Percentiles rank a stretch among this genome's conserved stretches.
Conservation (phyloP, 2,329 filamentous ascomycete genomes). For the Endocalyx cinctus region DNA sequence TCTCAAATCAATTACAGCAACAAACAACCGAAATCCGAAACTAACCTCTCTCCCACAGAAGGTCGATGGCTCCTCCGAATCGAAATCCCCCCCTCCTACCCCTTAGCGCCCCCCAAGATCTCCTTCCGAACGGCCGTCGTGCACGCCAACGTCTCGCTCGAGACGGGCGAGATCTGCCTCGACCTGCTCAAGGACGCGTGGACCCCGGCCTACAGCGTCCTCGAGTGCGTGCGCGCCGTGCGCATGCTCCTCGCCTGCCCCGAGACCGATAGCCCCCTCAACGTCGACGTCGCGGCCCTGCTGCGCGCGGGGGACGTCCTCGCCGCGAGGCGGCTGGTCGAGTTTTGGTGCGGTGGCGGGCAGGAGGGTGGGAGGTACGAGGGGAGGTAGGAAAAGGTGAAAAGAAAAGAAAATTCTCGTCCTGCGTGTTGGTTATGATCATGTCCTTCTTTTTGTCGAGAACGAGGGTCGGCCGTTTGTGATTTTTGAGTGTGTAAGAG, state of each 20-base stretch:
- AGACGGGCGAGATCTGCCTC: slow-evolving; percentile 87
- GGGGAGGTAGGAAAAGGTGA: slow-evolving; percentile 22
- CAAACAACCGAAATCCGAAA: too few relatives aligned
- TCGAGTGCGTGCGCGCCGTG: slow-evolving; percentile 67
- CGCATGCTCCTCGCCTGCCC: slow-evolving; percentile 65
- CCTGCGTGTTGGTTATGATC: too few relatives aligned
- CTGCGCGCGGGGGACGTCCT: slow-evolving; percentile 63
- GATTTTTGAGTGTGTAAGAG: too few relatives aligned
- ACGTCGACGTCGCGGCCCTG: slow-evolving; percentile 72
- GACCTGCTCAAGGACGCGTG: slow-evolving; percentile 77
- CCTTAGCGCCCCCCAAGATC: slow-evolving; percentile 70
- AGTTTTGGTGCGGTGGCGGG: slow-evolving; percentile 60
- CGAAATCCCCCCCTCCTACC: slow-evolving; percentile 71
- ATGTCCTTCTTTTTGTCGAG: too few relatives aligned
- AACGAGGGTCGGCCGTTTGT: too few relatives aligned
- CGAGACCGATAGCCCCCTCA: slow-evolving; percentile 70
- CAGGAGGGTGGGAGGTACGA: slow-evolving; percentile 46
- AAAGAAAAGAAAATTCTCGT: neutral
- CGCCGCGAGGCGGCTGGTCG: slow-evolving; percentile 65
- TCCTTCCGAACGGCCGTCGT: slow-evolving; percentile 79
- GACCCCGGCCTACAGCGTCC: slow-evolving; percentile 81
- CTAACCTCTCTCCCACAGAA: slow-evolving; percentile 29
- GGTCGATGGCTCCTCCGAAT: slow-evolving; percentile 84
- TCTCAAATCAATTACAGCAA: neutral
- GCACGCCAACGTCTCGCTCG: slow-evolving; percentile 70